phyloP scores from a whole-genome alignment of 306 rosid species.

The Vicia faba region DNA sequence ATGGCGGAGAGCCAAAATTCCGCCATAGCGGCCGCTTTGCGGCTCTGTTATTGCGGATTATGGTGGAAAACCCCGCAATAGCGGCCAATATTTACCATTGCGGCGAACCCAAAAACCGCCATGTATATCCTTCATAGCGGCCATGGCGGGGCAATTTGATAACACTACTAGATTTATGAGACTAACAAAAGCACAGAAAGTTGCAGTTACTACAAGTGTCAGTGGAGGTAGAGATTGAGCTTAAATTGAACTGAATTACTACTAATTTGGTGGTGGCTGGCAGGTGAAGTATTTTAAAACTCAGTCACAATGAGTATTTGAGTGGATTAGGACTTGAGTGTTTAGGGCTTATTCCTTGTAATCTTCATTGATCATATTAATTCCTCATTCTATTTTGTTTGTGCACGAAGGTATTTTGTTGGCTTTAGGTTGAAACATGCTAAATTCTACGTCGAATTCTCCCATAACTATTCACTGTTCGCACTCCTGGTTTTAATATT shows the following conservation, averaged over 20 bases:
- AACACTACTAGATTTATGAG: constrained; percentile 24
- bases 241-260: constrained; percentile 5
- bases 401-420: neutral
- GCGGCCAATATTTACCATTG: no score
- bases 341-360: constrained; percentile 7
- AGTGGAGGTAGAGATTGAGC: constrained; percentile 10
- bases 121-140: no score
- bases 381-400: neutral
- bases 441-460: neutral
- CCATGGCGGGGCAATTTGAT: no score
- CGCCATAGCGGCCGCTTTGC: no score
- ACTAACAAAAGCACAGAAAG: constrained; percentile 13
- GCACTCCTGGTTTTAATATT: constrained; percentile 2
- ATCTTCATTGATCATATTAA: neutral
- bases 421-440: neutral
- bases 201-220: constrained; percentile 5
- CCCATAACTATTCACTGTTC: constrained; percentile 8
- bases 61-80: no score
- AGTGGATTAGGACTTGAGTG: neutral
- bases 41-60: no score
- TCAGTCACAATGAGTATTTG: neutral
- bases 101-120: no score
- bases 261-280: neutral
- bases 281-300: neutral
- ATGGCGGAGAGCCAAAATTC: no score